Percentiles rank a stretch among this genome's conserved stretches.
These are phyloP conservation scores for Pseudogymnoascus sp. DNA, from an alignment of 2,329 filamentous ascomycete genomes.

Conservation along the genomic window DNA sequence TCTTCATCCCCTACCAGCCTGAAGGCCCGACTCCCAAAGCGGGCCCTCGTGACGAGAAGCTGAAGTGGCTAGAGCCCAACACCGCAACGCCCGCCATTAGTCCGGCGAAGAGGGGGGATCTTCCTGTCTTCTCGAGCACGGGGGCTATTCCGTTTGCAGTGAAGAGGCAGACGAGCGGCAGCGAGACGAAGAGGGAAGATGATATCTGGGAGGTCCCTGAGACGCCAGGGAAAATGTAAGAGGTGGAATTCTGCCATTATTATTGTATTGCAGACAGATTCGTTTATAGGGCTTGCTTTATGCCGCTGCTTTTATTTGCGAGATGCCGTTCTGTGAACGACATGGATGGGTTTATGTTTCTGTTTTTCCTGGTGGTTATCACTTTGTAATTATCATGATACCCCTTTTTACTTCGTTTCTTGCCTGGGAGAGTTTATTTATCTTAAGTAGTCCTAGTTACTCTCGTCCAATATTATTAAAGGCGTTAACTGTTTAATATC, in stretches of 20 bases:
- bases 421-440: neutral
- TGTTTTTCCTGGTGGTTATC: conserved; percentile 5
- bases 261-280: neutral
- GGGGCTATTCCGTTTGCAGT: conserved; percentile 25
- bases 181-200: neutral
- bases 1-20: conserved; percentile 48
- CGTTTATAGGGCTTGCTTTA: neutral
- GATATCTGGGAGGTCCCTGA: neutral
- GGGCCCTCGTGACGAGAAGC: conserved; percentile 31
- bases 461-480: conserved; percentile 3
- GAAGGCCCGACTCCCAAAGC: conserved; percentile 39
- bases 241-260: neutral
- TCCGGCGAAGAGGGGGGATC: conserved; percentile 20
- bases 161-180: neutral
- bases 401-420: conserved; percentile 5
- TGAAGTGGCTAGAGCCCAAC: conserved; percentile 46
- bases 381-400: conserved; percentile 9
- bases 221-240: conserved; percentile 1
- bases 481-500: neutral
- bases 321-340: neutral
- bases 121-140: conserved; percentile 27
- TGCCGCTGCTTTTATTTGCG: neutral
- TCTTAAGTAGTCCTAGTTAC: neutral
- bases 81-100: conserved; percentile 18
- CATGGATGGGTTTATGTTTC: neutral